Evolutionary conservation across 2,329 filamentous ascomycete genomes (phyloP), one percentile per base, ranked within the genome.

Genomic region (Cryphonectria radicalis): DNA sequence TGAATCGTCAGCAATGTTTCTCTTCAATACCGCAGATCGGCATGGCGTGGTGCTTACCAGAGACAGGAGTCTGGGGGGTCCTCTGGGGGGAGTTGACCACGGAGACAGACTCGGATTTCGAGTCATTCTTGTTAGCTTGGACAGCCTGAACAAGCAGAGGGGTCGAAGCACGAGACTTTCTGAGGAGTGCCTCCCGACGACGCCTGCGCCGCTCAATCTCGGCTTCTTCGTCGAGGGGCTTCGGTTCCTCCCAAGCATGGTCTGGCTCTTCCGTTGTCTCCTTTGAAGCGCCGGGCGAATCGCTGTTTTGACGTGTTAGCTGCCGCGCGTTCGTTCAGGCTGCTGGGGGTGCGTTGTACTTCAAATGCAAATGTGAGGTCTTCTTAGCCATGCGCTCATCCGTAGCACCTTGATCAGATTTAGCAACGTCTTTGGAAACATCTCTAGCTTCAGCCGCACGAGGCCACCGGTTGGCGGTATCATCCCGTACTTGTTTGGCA

Each of bases 181-280:
- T 92, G 78, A 94, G 89, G 74, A 97, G 92, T 74, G 93, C 93
- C 82, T 96, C 93, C 75, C 95, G 91, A 71, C 92, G 90, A 78
- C 92, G 94, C 40, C 94, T 92, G 69, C 95, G 92, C 77, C 94
- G 91, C 80, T 97, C 93, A 77, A 97, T 92, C 77, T 95, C 87
- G 75, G 92, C 91, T 73, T 92, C 92, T 83, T 97, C 93, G 79
- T 97, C 92, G 75, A 94, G 79, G n/a, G 88, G 85, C 76, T 90
- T 85, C 70, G 87, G 83, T 74, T 88, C 86, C 73, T 87, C 84
- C 74, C 82, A 84, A 73, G 88, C 84, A 71, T 82, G 73, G 28
- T 76, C 75, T 60, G 69, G 67, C 68, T 72, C 64, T 55, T 60
- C 59, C 13, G 66, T 53, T 63, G 74, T 67, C 40, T 64, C 67